These are phyloP conservation scores for Geotrichum candidum DNA, from an alignment of 1,139 yeast genomes.

Conservation along the genomic window DNA sequence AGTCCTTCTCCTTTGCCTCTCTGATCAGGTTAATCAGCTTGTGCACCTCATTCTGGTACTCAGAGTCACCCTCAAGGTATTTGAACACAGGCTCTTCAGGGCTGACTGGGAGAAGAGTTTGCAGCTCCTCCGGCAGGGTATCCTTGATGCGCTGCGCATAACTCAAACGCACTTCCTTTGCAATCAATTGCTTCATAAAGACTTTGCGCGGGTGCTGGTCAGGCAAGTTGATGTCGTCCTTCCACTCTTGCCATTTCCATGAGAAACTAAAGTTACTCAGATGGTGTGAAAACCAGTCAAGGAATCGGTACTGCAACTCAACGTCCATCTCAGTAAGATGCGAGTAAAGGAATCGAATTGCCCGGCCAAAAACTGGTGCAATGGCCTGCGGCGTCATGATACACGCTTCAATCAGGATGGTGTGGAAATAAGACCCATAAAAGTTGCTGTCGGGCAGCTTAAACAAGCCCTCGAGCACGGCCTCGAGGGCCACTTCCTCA, in stretches of 20 bases:
- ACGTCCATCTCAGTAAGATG: constrained; percentile 64
- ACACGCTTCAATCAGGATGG: constrained; percentile 86
- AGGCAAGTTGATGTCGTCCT: constrained; percentile 26
- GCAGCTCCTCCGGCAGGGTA: constrained; percentile 71
- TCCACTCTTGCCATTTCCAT: constrained; percentile 99
- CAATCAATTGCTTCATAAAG: constrained; percentile 71
- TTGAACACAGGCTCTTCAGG: constrained; percentile 45
- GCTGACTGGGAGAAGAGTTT: constrained; percentile 45
- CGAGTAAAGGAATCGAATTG: constrained; percentile 75
- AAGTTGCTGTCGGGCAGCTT: constrained; percentile 48
- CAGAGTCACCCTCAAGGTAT: constrained; percentile 33
- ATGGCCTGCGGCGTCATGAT: constrained; percentile 79
- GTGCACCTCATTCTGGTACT: constrained; percentile 37
- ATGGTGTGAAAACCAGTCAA: constrained; percentile 93
- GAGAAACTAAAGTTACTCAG: constrained; percentile 89
- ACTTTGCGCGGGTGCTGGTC: constrained; percentile 65
- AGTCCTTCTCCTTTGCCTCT: constrained; percentile 31
- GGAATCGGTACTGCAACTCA: constrained; percentile 64
- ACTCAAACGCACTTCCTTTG: constrained; percentile 73
- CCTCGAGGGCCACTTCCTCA: constrained; percentile 85
- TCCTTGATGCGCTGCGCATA: constrained; percentile 66
- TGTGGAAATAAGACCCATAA: constrained; percentile 53
- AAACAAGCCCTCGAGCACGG: constrained; percentile 71
- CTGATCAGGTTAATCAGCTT: constrained; percentile 31
- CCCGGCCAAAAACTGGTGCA: constrained; percentile 94